phyloP scores from a whole-genome alignment of 2,329 filamentous ascomycete genomes.

The Blastomyces emzantsi region DNA sequence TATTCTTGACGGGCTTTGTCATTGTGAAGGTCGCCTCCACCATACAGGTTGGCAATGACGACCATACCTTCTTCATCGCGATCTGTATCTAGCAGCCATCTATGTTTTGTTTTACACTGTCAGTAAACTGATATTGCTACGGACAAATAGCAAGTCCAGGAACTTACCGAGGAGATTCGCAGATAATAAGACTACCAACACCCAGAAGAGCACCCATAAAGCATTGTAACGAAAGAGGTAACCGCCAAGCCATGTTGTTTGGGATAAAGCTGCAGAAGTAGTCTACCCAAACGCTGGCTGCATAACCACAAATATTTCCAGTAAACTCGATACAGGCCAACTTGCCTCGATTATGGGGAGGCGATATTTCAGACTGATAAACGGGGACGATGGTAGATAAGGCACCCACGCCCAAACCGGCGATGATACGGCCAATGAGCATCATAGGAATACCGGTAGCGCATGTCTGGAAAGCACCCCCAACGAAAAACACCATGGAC shows the following conservation, averaged over 20 bases:
- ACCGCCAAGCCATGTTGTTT: constrained; percentile 76
- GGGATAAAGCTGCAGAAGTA: constrained; percentile 92
- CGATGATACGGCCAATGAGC: constrained; percentile 70
- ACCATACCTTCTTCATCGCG: constrained; percentile 98
- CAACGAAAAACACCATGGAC: constrained; percentile 74
- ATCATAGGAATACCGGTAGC: constrained; percentile 83
- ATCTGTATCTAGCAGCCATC: constrained; percentile 96
- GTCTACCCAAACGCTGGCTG: constrained; percentile 96
- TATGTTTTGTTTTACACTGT: constrained; percentile 29
- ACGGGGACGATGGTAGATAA: constrained; percentile 87
- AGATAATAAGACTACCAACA: constrained; percentile 81
- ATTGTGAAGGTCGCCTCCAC: constrained; percentile 90
- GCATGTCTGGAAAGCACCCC: constrained; percentile 76
- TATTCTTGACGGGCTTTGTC: constrained; percentile 89
- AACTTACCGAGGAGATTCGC: constrained; percentile 80
- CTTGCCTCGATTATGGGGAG: constrained; percentile 90
- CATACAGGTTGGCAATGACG: constrained; percentile 95
- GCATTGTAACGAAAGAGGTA: constrained; percentile 87
- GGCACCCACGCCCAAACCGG: constrained; percentile 78
- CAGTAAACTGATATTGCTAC: constrained; percentile 24
- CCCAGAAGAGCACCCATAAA: constrained; percentile 83
- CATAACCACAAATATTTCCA: constrained; percentile 92
- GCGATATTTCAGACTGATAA: constrained; percentile 92
- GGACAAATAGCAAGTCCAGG: constrained; percentile 5
- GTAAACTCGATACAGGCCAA: constrained; percentile 97